A percentile compares a stretch with the other conserved stretches of the same genome.
phyloP scores from a whole-genome alignment of 139 green algal genomes.

The Penium margaritaceum region DNA sequence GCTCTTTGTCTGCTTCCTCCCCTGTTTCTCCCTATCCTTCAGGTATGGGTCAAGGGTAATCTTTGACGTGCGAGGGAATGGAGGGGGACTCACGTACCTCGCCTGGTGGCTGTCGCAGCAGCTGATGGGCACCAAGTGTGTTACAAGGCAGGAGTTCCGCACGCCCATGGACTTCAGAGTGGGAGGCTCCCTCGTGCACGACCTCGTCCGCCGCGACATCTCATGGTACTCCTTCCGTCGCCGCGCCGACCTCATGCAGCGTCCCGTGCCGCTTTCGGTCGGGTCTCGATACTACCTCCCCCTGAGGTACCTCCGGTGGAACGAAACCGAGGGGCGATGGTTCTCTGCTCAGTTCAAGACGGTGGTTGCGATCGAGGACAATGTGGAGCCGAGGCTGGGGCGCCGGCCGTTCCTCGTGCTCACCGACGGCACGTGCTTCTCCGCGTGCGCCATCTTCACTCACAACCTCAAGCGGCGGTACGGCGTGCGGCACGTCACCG shows the following conservation, averaged over 20 bases:
- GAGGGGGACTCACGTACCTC: not conserved
- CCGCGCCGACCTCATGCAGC: not conserved
- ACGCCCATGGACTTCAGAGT: not conserved
- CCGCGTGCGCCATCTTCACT: not conserved
- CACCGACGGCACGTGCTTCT: not conserved
- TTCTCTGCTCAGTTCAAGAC: not conserved
- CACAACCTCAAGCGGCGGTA: not conserved
- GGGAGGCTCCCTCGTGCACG: too few species aligned
- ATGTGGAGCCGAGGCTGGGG: not conserved
- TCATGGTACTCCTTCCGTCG: not conserved
- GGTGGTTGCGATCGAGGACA: not conserved
- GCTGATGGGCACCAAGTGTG: not conserved
- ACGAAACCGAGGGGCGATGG: too few species aligned
- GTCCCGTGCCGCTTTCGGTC: not conserved
- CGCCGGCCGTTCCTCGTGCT: not conserved
- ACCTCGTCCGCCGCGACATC: not conserved
- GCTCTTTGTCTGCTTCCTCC: too few species aligned
- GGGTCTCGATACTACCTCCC: not conserved
- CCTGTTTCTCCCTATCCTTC: too few species aligned
- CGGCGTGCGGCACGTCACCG: not conserved
- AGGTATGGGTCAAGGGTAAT: not conserved
- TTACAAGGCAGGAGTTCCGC: not conserved
- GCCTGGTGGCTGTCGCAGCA: not conserved
- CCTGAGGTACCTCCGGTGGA: not conserved
- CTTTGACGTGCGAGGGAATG: not conserved